Base-by-base conservation (phyloP, 345 rosid species). In the Draba incana region DNA sequence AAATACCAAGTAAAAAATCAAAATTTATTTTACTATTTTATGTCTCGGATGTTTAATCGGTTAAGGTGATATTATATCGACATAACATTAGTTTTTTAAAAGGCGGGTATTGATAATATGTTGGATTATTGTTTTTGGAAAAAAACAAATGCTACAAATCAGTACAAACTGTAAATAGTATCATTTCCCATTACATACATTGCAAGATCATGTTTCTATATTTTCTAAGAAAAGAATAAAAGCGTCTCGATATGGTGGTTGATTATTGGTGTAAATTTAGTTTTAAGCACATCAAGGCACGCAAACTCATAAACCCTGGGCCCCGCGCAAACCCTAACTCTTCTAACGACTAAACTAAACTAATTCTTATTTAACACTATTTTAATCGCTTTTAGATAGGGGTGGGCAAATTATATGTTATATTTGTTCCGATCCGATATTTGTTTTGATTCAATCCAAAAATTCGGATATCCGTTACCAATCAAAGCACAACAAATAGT, bases 201-300 rank as follows among this genome's bases (percentile, higher is more conserved):
- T 49, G 20, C 55, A 47, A 20, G 2, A 63, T 46, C 20, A 48
- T 25, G 25, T 10, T 1, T 28, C 4, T 28, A 45, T 15, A 10
- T 14, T 7, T 20, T 39, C 16, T 10, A 46, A 54, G 35, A 50
- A 59, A 59, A 66, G 2, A 66, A 60, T 58, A 1, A 67, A 35
- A 51, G 45, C 37, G 62, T 74, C 64, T 54, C 27, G 64, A 68
- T 61, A 68, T 41, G 79, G 79, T 75, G 41, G 79, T 69, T 69
- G 79, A 56, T 68, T 68, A 69, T 75, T 62, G 75, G 79, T 68
- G 65, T 69, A 41, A 47, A 69, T 42, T 42, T 75, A 69, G 75
- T 75, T 69, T 55, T 31, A 69, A 75, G 75, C 10, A 62, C 78
- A 62, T n/a, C 54, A 69, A 75, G 61, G 47, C 78, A 75, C 78